Evolutionary conservation across 257 asterid genomes (phyloP), one percentile per base, ranked within the genome.

Genomic region (Petunia axillaris): DNA sequence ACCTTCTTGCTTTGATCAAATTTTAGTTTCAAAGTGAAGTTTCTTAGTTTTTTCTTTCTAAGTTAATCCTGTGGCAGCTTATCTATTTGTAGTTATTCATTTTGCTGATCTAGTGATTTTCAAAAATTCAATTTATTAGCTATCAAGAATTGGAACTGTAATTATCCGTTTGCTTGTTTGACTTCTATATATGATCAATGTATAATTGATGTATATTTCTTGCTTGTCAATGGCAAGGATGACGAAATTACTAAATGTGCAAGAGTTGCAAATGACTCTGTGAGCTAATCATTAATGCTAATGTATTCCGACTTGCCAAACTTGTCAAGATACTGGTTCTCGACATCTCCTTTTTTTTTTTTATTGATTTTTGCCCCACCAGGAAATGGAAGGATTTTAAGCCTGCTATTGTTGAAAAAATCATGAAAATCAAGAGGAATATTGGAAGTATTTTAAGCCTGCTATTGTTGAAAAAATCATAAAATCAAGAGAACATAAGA

Each of bases 231-330:
- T 68, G 76, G 40, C 44, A 44, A 44, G 76, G 6, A 43, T 36
- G 57, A 70, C 36, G 76, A 48, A 16, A 16, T 0, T 16, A 8
- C 10, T n/a, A 25, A 25, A 2, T 70, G 16, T 70, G 76, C 76
- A 70, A 70, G 76, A 46, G 58, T 9, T 38, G 16, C 16, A 16
- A 70, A 46, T 46, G 59, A 46, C 25, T 68, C 40, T 44, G 9
- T 70, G 60, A 70, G 77, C 77, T 39, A 46, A 35, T 10, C 25
- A 4, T 70, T 70, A 25, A 25, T 46, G 60, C 60, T 48, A 71
- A 71, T 71, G 44, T 71, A 48, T 71, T 71, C 60, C 25, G 59
- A 46, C 59, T 9, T 70, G 10, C 43, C 41, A 25, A 60, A 25
- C 5, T n/a, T 68, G 79, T 53, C 1, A 10, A 25, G 25, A 25